A percentile compares a stretch with the other conserved stretches of the same genome.
Evolutionary conservation across 2,329 filamentous ascomycete genomes (phyloP).

Genomic region (Cladosporium cucumerinum): DNA sequence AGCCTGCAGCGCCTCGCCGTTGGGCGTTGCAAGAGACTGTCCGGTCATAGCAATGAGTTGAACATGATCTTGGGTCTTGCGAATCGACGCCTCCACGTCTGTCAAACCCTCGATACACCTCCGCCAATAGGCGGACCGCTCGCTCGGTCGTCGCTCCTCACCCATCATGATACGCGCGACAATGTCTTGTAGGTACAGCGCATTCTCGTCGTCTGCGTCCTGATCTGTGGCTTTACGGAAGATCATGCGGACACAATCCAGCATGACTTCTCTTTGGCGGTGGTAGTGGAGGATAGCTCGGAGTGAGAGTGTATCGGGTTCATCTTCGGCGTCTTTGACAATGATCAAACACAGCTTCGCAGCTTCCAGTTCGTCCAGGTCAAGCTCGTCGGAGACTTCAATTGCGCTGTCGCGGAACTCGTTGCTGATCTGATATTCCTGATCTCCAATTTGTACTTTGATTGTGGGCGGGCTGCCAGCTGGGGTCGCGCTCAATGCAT

Average conservation of each 20-base stretch:
- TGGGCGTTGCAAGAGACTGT: conserved; percentile 59
- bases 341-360: conserved; percentile 69
- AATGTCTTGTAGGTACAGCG: conserved; percentile 55
- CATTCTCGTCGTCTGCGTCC: conserved; percentile 55
- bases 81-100: conserved; percentile 72
- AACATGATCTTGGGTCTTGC: conserved; percentile 70
- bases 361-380: conserved; percentile 85
- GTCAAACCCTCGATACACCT: conserved; percentile 75
- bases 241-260: conserved; percentile 79
- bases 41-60: conserved; percentile 74
- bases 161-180: conserved; percentile 56
- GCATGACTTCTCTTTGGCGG: conserved; percentile 73
- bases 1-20: conserved; percentile 74
- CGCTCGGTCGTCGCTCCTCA: conserved; percentile 46
- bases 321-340: conserved; percentile 60
- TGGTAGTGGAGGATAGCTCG: conserved; percentile 86
- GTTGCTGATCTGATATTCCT: conserved; percentile 76
- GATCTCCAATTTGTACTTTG: conserved; percentile 68
- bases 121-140: conserved; percentile 63
- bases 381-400: conserved; percentile 79
- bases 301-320: conserved; percentile 70
- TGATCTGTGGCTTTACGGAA: conserved; percentile 46
- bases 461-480: conserved; percentile 29
- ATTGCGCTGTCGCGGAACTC: conserved; percentile 81
- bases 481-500: conserved; percentile 63